phyloP scores from a whole-genome alignment of 202 grass and related monocot species.

The Schoenoplectus triqueter region DNA sequence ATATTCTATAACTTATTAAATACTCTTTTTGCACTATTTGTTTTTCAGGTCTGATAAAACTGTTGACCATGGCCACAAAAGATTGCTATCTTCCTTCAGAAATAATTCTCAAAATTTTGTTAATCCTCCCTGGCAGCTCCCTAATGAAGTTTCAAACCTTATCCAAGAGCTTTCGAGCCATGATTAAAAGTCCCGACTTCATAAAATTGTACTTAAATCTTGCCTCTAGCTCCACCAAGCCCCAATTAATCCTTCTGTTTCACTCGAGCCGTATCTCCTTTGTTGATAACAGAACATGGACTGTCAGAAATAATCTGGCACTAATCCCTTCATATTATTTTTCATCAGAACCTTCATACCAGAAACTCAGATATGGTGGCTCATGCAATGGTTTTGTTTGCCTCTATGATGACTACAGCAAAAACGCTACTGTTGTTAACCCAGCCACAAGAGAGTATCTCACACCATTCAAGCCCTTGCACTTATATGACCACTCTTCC shows the following conservation, averaged over 20 bases:
- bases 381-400: slow-evolving; percentile 19
- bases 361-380: neutral
- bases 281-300: slow-evolving; percentile 24
- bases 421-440: slow-evolving; percentile 14
- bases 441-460: slow-evolving; percentile 9
- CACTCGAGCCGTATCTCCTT: slow-evolving; percentile 1
- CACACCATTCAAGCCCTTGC: neutral
- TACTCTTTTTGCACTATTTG: neutral
- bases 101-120: slow-evolving; percentile 32
- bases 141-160: slow-evolving; percentile 8
- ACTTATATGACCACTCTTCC: neutral
- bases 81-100: neutral
- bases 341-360: too few species aligned
- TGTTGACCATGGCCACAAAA: neutral
- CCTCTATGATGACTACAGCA: slow-evolving; percentile 24
- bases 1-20: neutral
- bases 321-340: neutral
- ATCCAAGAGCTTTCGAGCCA: neutral
- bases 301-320: neutral
- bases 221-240: slow-evolving; percentile 7
- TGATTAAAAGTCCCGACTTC: slow-evolving; percentile 3
- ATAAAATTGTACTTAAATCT: slow-evolving; percentile 5
- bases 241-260: slow-evolving; percentile 1
- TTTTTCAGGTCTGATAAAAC: neutral
- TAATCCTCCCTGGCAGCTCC: slow-evolving; percentile 14